Evolutionary conservation across 352 stramenopile genomes (phyloP).

Genomic region (Pythium diclinum): DNA sequence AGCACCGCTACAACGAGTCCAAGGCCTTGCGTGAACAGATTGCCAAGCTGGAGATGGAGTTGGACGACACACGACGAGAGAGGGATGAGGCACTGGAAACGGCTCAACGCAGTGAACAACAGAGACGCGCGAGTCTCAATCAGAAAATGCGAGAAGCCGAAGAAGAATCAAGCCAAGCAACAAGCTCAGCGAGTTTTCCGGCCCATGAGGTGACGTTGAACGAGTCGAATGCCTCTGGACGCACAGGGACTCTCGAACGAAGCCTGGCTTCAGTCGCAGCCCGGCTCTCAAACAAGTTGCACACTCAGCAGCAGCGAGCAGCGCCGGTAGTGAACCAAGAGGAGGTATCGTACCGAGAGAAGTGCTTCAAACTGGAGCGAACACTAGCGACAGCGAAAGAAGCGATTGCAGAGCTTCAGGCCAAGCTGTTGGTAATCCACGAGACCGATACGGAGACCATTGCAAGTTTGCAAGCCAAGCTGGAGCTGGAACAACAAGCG

Average conservation of each 20-base stretch:
- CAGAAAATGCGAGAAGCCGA: not conserved
- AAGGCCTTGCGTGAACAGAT: conserved; percentile 53
- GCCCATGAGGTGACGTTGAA: not conserved
- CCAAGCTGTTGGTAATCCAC: conserved; percentile 31
- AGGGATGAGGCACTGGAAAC: conserved; percentile 34
- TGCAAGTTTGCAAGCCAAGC: conserved; percentile 43
- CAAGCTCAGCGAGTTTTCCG: not conserved
- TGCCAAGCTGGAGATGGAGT: conserved; percentile 40
- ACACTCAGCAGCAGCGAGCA: conserved; percentile 6
- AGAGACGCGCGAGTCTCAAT: not conserved
- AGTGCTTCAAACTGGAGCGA: conserved; percentile 55
- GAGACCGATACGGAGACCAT: conserved; percentile 32
- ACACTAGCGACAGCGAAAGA: conserved; percentile 44
- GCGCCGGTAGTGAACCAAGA: conserved; percentile 19
- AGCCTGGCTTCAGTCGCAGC: conserved; percentile 13
- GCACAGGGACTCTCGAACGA: not conserved
- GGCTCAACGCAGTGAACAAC: conserved; percentile 9
- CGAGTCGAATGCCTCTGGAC: not conserved
- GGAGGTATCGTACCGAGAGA: conserved; percentile 45
- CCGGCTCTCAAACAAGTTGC: conserved; percentile 13
- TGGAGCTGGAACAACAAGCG: conserved; percentile 49
- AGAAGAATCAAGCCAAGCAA: not conserved
- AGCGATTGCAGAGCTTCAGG: conserved; percentile 32
- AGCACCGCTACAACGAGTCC: conserved; percentile 63
- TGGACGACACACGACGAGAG: conserved; percentile 34